Percentiles rank a stretch among this genome's conserved stretches.
These are phyloP conservation scores for Brassica balearica DNA, from an alignment of 441 rosid genomes.

Conservation along the genomic window DNA sequence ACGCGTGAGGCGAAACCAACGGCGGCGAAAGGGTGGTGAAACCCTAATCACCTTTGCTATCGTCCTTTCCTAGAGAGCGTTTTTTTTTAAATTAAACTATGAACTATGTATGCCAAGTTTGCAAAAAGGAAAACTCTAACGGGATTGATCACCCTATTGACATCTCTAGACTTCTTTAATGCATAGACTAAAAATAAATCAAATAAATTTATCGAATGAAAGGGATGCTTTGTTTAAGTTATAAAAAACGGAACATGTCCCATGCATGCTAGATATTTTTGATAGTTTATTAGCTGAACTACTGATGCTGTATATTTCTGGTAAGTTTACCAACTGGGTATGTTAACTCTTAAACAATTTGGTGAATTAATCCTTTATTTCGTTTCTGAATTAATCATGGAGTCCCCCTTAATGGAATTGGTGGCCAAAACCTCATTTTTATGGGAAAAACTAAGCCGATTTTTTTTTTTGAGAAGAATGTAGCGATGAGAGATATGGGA, in stretches of 20 bases:
- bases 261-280: background rate
- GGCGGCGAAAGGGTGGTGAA: too few relatives aligned
- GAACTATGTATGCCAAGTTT: background rate
- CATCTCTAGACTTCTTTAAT: background rate
- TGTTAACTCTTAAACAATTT: background rate
- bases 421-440: slow-evolving; percentile 4
- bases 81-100: background rate
- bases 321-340: slow-evolving; percentile 2
- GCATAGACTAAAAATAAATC: background rate
- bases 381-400: background rate
- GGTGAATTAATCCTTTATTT: slow-evolving; percentile 1
- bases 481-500: slow-evolving; percentile 23
- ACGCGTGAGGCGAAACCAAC: too few relatives aligned
- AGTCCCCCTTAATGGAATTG: slow-evolving; percentile 5
- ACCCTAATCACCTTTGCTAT: too few relatives aligned
- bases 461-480: background rate
- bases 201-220: background rate
- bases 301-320: background rate
- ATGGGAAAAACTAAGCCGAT: background rate
- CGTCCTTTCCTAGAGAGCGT: too few relatives aligned
- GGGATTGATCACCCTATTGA: background rate
- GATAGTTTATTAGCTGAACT: background rate
- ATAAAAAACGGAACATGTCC: background rate
- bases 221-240: background rate
- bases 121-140: background rate